Base-by-base conservation (phyloP, 1,139 yeast species). In the Yamadazyma diddensiae region DNA sequence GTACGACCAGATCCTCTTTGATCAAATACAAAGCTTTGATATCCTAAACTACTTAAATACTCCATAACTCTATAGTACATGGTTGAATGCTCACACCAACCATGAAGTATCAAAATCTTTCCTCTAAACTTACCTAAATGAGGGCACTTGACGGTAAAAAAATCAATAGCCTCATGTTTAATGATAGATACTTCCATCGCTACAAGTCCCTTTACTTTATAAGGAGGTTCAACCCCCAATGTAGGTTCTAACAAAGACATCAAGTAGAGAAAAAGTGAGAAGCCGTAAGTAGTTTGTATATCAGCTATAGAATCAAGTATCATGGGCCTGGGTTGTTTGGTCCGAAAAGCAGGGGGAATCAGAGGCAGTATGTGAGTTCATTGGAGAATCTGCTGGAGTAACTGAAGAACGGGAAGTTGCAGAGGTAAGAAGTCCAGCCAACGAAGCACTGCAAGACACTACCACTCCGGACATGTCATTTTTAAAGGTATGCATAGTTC, bases 401-500 rank as follows among this genome's bases (percentile, higher is more conserved):
- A n/a, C n/a, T n/a, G n/a, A n/a, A n/a, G n/a, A n/a, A n/a, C n/a
- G n/a, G n/a, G n/a, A n/a, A n/a, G n/a, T n/a, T n/a, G n/a, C n/a
- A n/a, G n/a, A n/a, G n/a, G n/a, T n/a, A n/a, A n/a, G n/a, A n/a
- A n/a, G n/a, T n/a, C n/a, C n/a, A n/a, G n/a, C n/a, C n/a, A n/a
- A n/a, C n/a, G 25, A 22, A 6, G 15, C 15, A 6, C 15, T 22
- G 25, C 13, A 22, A 12, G 25, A 22, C 4, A 26, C 14, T 8
- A 31, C 5, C 19, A 31, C 27, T 7, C 15, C 30, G 12, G 34
- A 30, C 8, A 33, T 26, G 15, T 24, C 27, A n/a, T 33, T 36
- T 30, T 46, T 62, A 41, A 71, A 70, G 4, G 52, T 46, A 29
- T 53, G 48, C 79, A 77, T 73, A 39, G 78, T 68, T 20, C 59